These are phyloP conservation scores for Auricularia cornea DNA, from an alignment of 768 basidiomycete species.

Conservation along the genomic window DNA sequence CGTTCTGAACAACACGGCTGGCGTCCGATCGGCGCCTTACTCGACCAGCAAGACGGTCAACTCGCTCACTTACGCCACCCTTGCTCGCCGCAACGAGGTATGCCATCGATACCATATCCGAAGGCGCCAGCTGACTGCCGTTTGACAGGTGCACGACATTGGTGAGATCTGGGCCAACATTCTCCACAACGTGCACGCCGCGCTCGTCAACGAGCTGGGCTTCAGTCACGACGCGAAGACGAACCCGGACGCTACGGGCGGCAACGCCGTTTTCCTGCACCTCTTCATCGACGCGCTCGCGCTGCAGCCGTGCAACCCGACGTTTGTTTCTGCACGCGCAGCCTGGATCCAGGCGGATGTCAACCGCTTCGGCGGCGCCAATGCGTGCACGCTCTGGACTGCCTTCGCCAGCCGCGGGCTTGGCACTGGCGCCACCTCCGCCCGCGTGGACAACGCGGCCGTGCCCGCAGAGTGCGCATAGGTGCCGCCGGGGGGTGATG, in stretches of 20 bases:
- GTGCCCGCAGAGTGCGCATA: conserved; percentile 22
- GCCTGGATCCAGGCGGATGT: conserved; percentile 46
- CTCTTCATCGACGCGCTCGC: conserved; percentile 43
- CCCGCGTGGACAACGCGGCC: conserved; percentile 21
- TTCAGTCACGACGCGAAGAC: conserved; percentile 28
- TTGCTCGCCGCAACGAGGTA: conserved; percentile 28
- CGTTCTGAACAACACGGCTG: conserved; percentile 40
- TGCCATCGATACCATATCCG: too few relatives aligned
- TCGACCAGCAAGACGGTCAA: conserved; percentile 39
- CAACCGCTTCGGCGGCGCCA: conserved; percentile 37
- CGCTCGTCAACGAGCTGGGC: conserved; percentile 19
- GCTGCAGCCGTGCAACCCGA: conserved; percentile 41
- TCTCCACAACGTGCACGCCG: conserved; percentile 27
- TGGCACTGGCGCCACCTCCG: conserved; percentile 28
- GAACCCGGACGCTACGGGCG: conserved; percentile 31
- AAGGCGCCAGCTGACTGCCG: too few relatives aligned
- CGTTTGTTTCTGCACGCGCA: conserved; percentile 38
- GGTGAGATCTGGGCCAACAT: conserved; percentile 51
- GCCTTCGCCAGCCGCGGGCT: conserved; percentile 44
- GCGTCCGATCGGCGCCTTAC: conserved; percentile 51
- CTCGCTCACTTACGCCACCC: conserved; percentile 35
- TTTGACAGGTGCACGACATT: conserved; percentile 38
- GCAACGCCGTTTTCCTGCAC: conserved; percentile 27
- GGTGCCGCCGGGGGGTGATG: too few relatives aligned
- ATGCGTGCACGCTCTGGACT: conserved; percentile 37